Percentiles rank a stretch among this genome's conserved stretches.
Conservation (phyloP, 441 rosid species). For the Populus tomentosa region DNA sequence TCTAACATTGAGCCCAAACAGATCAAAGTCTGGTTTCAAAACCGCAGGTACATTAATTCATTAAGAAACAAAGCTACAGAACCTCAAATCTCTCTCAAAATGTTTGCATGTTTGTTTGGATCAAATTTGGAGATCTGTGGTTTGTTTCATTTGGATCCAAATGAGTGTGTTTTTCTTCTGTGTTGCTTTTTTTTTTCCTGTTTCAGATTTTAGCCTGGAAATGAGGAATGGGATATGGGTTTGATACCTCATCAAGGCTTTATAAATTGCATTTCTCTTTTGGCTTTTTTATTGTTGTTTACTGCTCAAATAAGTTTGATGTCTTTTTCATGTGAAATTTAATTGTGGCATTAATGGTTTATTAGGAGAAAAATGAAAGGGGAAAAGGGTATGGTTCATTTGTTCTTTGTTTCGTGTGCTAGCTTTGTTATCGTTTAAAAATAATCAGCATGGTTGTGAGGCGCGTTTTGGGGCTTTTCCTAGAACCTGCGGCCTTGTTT, state of each 20-base stretch:
- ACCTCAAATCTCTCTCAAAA: not conserved
- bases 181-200: not conserved
- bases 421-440: not conserved
- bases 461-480: not conserved
- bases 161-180: not conserved
- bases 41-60: constrained; percentile 56
- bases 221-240: not conserved
- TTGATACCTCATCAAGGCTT: not conserved
- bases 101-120: not conserved
- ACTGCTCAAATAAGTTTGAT: not conserved
- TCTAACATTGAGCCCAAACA: constrained; percentile 83
- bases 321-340: not conserved
- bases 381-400: not conserved
- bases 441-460: not conserved
- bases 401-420: not conserved
- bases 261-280: not conserved
- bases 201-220: not conserved
- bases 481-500: not conserved
- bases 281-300: not conserved
- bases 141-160: not conserved
- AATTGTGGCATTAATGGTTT: not conserved
- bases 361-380: not conserved
- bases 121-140: not conserved
- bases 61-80: not conserved
- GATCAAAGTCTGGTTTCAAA: constrained; percentile 99